These are phyloP conservation scores for Aaosphaeria pasadenensis DNA, from an alignment of 2,329 filamentous ascomycete genomes.

Conservation along the genomic window DNA sequence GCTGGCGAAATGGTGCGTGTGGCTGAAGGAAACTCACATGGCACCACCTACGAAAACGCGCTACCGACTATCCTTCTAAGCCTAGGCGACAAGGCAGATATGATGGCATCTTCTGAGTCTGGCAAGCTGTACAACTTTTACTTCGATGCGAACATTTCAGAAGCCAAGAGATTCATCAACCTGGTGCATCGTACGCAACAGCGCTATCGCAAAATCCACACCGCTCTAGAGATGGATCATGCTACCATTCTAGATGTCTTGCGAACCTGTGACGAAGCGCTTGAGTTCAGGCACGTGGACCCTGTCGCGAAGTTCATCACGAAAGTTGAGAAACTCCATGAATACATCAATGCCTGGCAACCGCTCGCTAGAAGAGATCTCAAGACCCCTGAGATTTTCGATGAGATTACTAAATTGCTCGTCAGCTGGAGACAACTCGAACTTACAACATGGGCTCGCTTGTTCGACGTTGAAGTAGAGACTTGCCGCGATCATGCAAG, in stretches of 20 bases:
- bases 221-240: constrained; percentile 63
- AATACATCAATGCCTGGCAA: constrained; percentile 90
- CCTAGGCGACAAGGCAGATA: constrained; percentile 59
- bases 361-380: constrained; percentile 81
- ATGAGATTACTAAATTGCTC: constrained; percentile 74
- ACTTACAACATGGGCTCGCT: constrained; percentile 82
- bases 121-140: constrained; percentile 77
- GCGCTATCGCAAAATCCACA: constrained; percentile 68
- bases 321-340: constrained; percentile 83
- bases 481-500: constrained; percentile 75
- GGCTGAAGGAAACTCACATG: constrained; percentile 19
- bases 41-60: constrained; percentile 45
- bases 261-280: constrained; percentile 67
- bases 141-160: constrained; percentile 70
- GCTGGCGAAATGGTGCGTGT: constrained; percentile 23
- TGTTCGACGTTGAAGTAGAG: constrained; percentile 79
- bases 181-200: constrained; percentile 67
- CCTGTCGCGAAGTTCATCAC: constrained; percentile 84
- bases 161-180: constrained; percentile 70
- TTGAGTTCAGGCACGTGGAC: constrained; percentile 74
- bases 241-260: constrained; percentile 79
- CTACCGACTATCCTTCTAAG: constrained; percentile 65
- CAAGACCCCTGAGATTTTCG: constrained; percentile 67
- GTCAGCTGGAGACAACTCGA: constrained; percentile 90
- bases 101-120: constrained; percentile 30